Evolutionary conservation across 768 basidiomycete species (phyloP).

Genomic region (Boletus bicolor): DNA sequence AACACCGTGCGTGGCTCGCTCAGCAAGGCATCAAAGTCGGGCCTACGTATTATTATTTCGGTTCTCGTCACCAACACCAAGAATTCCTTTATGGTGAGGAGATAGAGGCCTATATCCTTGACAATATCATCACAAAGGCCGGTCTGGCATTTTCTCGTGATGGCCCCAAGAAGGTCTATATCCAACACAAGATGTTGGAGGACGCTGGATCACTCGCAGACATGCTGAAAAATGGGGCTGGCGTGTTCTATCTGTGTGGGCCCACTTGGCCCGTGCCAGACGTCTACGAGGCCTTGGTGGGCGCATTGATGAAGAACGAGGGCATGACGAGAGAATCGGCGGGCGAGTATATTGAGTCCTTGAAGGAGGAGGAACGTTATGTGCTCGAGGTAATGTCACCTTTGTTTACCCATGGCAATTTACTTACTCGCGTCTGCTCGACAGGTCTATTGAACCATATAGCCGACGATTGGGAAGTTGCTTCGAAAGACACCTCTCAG

Average conservation of each 20-base stretch:
- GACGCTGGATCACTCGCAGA: conserved; percentile 75
- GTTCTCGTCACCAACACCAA: conserved; percentile 90
- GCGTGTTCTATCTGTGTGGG: conserved; percentile 95
- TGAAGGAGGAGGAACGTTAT: conserved; percentile 97
- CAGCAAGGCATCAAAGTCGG: conserved; percentile 78
- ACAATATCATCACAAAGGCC: conserved; percentile 80
- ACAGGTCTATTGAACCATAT: conserved; percentile 24
- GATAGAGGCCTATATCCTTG: conserved; percentile 89
- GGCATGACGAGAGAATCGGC: conserved; percentile 63
- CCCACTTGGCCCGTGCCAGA: conserved; percentile 99
- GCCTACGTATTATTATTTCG: conserved; percentile 97
- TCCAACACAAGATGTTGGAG: conserved; percentile 97
- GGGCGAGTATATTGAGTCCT: conserved; percentile 76
- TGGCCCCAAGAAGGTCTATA: conserved; percentile 90
- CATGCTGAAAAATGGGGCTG: conserved; percentile 69
- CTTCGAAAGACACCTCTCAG: not conserved
- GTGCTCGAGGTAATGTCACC: conserved; percentile 70
- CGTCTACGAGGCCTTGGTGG: conserved; percentile 89
- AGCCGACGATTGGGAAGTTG: not conserved
- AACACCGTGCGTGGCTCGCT: conserved; percentile 84
- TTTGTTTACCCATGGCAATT: not conserved
- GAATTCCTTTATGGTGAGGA: conserved; percentile 98
- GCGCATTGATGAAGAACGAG: conserved; percentile 71
- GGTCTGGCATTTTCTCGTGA: conserved; percentile 98
- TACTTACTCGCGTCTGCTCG: not conserved